A percentile compares a stretch with the other conserved stretches of the same genome.
Conservation (phyloP, 2,329 filamentous ascomycete species). For the Passalora sequoiae region DNA sequence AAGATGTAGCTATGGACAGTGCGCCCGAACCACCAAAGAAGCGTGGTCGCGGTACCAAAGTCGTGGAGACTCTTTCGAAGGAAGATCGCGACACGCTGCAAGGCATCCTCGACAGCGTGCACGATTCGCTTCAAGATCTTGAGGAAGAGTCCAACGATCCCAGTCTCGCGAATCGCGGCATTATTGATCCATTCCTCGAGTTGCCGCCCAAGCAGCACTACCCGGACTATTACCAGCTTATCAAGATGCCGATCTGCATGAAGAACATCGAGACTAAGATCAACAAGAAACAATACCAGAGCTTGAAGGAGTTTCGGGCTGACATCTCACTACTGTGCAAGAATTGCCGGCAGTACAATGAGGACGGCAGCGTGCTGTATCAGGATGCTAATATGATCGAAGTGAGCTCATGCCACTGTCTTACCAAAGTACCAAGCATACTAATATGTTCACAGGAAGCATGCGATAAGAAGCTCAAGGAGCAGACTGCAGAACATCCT, state of each 20-base stretch:
- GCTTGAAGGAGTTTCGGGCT: conserved; percentile 69
- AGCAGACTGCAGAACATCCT: conserved; percentile 51
- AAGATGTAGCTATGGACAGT: conserved; percentile 60
- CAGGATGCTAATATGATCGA: conserved; percentile 89
- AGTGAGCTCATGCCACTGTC: conserved; percentile 51
- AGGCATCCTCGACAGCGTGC: conserved; percentile 68
- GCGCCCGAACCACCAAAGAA: conserved; percentile 72
- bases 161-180: conserved; percentile 62
- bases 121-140: conserved; percentile 74
- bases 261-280: conserved; percentile 92
- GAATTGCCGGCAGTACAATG: conserved; percentile 94
- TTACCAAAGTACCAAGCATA: neutral
- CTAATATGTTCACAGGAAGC: conserved; percentile 28
- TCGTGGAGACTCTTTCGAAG: conserved; percentile 57
- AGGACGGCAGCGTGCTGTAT: conserved; percentile 88
- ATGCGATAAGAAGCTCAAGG: conserved; percentile 49
- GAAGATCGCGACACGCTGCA: conserved; percentile 74
- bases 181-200: conserved; percentile 92
- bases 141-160: conserved; percentile 66
- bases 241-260: conserved; percentile 90
- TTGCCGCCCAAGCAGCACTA: conserved; percentile 84
- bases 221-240: conserved; percentile 92
- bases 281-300: conserved; percentile 89
- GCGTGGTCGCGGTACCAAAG: conserved; percentile 66
- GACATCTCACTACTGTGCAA: conserved; percentile 81